phyloP scores from a whole-genome alignment of 306 rosid genomes.

The Malus sieversii region DNA sequence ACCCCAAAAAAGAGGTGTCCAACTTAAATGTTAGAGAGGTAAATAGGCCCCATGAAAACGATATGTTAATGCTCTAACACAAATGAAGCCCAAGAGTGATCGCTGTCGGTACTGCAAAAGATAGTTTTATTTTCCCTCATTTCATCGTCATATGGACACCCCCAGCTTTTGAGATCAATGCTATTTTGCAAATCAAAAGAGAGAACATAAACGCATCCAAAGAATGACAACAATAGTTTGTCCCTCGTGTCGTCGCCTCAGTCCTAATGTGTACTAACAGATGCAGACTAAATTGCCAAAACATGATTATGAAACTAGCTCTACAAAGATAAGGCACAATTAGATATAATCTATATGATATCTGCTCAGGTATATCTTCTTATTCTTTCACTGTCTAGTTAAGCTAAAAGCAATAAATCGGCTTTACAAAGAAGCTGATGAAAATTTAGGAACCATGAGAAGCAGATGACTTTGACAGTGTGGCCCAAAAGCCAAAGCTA shows the following conservation, averaged over 20 bases:
- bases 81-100: conserved; percentile 28
- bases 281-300: neutral
- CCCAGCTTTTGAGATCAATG: conserved; percentile 3
- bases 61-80: conserved; percentile 26
- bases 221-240: neutral
- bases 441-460: neutral
- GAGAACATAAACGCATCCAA: neutral
- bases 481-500: neutral
- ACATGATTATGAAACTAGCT: neutral
- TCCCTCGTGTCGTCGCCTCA: neutral
- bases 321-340: neutral
- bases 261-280: neutral
- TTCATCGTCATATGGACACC: conserved; percentile 17
- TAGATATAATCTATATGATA: neutral
- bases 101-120: conserved; percentile 18
- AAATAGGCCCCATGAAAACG: conserved; percentile 51
- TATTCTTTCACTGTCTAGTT: neutral
- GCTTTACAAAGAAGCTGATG: neutral
- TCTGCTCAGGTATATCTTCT: neutral
- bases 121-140: conserved; percentile 10
- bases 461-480: neutral
- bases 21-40: conserved; percentile 20
- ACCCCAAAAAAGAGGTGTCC: conserved; percentile 24
- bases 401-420: conserved; percentile 11
- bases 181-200: conserved; percentile 1